Evolutionary conservation across 164 flowering plant genomes (phyloP).

Genomic region (Annona squamosa): DNA sequence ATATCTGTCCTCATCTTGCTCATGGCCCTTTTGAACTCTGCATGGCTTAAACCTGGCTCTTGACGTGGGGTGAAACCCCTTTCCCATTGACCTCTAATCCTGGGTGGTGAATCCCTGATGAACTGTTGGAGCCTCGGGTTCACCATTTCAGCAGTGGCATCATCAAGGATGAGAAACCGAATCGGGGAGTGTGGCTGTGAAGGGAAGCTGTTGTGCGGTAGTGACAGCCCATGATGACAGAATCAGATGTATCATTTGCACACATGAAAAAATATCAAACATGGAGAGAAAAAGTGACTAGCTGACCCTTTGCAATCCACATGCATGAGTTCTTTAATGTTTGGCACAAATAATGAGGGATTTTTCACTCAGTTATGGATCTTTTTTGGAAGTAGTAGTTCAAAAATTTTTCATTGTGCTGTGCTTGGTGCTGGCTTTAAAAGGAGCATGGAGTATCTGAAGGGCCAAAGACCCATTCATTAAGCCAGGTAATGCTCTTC

Average conservation of each 20-base stretch:
- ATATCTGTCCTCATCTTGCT: conserved; percentile 38
- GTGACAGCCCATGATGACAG: background rate
- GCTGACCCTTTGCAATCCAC: background rate
- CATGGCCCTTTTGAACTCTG: conserved; percentile 32
- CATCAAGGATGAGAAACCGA: conserved; percentile 8
- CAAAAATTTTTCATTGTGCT: background rate
- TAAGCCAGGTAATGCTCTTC: background rate
- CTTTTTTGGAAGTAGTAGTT: background rate
- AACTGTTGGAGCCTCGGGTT: conserved; percentile 18
- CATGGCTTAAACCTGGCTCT: conserved; percentile 24
- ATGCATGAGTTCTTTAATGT: background rate
- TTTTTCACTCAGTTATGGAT: background rate
- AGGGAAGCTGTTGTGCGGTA: conserved; percentile 16
- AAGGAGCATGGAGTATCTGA: background rate
- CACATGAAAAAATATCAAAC: background rate
- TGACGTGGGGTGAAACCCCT: conserved; percentile 1
- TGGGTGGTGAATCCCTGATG: conserved; percentile 13
- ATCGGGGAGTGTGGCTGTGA: conserved; percentile 13
- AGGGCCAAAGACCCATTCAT: background rate
- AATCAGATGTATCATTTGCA: background rate
- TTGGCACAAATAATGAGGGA: background rate
- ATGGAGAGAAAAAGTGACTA: background rate
- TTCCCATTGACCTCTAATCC: conserved; percentile 12
- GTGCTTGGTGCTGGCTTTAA: background rate
- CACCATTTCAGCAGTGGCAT: conserved; percentile 1